Base-by-base conservation (phyloP, 164 flowering plant genomes). In the Pachysandra terminalis region DNA sequence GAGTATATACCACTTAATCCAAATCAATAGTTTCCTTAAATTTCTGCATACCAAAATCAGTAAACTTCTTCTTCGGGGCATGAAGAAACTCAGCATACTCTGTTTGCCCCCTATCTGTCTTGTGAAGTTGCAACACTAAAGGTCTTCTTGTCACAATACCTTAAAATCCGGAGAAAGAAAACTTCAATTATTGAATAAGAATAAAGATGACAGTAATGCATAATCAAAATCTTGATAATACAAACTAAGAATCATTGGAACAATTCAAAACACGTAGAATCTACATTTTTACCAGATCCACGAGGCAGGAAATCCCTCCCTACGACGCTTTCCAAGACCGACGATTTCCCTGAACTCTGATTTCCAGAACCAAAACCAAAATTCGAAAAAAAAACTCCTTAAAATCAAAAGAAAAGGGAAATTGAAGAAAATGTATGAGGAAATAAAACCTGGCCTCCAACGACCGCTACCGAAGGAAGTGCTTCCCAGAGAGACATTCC, bases 111-210 rank as follows among this genome's bases (percentile, higher is more conserved):
- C 52, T 67, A 0, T 85, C 96, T 1, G 76, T 82, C 86, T 93
- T 86, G 73, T 96, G 97, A 60, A 96, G 90, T 73, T 96, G 98
- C 81, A 96, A 72, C 23, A 96, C 99, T 80, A 96, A 79, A 19
- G 98, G 99, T 79, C 99, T 84, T 78, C 98, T 73, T n/a, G 98
- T 96, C n/a, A 93, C 98, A 81, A 93, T 93, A 68, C 97, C 99
- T 96, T 37, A 24, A 49, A 48, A 41, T 57, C 56, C 28, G 49
- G 14, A 19, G 5, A 60, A 26, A 40, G 54, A 69, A n/a, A 63
- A 66, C 1, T 16, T 3, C 37, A 32, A 32, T 32, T 32, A 32
- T 32, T 32, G 37, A 32, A 32, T 32, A 32, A 32, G 37, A 32
- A 32, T 32, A 32, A 32, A 32, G 7, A 32, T 32, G 7, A 32